A percentile compares a stretch with the other conserved stretches of the same genome.
phyloP scores from a whole-genome alignment of 2,329 filamentous ascomycete genomes.

The Ceratocystis albifundus region DNA sequence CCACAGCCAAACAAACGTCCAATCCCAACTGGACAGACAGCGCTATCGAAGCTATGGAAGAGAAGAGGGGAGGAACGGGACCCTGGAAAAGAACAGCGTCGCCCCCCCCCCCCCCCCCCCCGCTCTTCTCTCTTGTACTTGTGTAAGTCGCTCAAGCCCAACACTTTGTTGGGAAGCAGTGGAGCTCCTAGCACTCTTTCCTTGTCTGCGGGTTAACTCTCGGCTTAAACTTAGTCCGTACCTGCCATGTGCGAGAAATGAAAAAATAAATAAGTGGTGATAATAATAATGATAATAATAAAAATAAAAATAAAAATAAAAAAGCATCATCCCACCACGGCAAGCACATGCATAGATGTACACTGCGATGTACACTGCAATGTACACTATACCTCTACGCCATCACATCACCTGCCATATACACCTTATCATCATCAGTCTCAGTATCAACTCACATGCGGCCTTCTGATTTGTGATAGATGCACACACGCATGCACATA shows the following conservation, averaged over 20 bases:
- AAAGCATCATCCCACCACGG: not conserved
- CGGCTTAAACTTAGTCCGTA: slow-evolving; percentile 18
- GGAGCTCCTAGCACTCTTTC: slow-evolving; percentile 5
- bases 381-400: too few relatives aligned
- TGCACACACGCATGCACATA: not conserved
- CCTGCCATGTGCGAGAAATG: not conserved
- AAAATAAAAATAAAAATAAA: not conserved
- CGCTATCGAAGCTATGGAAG: not conserved
- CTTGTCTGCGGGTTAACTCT: not conserved
- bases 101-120: not conserved
- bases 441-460: not conserved
- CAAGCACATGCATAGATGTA: not conserved
- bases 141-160: slow-evolving; percentile 3
- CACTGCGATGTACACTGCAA: too few relatives aligned
- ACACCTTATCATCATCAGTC: too few relatives aligned
- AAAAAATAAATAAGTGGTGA: too few relatives aligned
- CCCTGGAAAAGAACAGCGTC: not conserved
- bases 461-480: not conserved
- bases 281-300: too few relatives aligned
- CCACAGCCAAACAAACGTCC: not conserved
- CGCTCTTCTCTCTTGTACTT: not conserved
- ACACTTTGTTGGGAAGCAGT: slow-evolving; percentile 21
- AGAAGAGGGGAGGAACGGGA: not conserved
- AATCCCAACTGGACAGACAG: not conserved
- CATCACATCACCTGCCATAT: too few relatives aligned